Conservation (phyloP, 1,139 yeast species). For the Magnusiomyces starmeri region DNA sequence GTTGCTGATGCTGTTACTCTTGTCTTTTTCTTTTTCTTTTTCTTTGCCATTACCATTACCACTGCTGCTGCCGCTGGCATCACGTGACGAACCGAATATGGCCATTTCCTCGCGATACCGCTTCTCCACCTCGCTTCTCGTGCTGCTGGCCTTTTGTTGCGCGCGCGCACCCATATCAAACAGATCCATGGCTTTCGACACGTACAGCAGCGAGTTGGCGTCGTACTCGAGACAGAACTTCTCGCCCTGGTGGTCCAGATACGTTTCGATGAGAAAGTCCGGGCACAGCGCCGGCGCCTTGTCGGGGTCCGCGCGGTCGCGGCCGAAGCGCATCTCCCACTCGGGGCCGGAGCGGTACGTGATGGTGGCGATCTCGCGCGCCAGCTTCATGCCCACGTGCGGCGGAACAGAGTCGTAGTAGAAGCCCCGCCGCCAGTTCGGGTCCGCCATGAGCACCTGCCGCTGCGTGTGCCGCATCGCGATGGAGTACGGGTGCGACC, state of each 20-base stretch:
- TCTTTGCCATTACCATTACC: too few relatives aligned
- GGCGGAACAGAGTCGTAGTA: constrained; percentile 79
- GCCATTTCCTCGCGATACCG: neutral
- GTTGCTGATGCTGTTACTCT: too few relatives aligned
- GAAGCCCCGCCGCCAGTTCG: constrained; percentile 88
- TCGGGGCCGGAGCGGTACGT: constrained; percentile 95
- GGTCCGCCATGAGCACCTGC: constrained; percentile 90
- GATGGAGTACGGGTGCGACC: constrained; percentile 89
- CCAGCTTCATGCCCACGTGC: constrained; percentile 89
- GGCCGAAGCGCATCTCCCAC: constrained; percentile 90
- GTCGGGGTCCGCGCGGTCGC: constrained; percentile 76
- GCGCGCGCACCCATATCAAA: constrained; percentile 60
- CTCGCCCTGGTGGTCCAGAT: constrained; percentile 90
- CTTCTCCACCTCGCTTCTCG: neutral
- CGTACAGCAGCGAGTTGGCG: constrained; percentile 79
- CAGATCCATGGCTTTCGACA: constrained; percentile 90
- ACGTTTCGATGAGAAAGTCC: constrained; percentile 85
- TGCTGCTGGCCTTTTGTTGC: neutral
- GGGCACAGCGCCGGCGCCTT: constrained; percentile 85
- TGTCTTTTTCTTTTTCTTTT: too few relatives aligned
- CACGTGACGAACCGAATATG: neutral
- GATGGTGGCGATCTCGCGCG: constrained; percentile 89
- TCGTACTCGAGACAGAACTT: constrained; percentile 88
- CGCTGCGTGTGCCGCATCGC: constrained; percentile 92
- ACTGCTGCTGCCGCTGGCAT: neutral